A percentile compares a stretch with the other conserved stretches of the same genome.
phyloP scores from a whole-genome alignment of 306 rosid genomes.

The Parietaria judaica region DNA sequence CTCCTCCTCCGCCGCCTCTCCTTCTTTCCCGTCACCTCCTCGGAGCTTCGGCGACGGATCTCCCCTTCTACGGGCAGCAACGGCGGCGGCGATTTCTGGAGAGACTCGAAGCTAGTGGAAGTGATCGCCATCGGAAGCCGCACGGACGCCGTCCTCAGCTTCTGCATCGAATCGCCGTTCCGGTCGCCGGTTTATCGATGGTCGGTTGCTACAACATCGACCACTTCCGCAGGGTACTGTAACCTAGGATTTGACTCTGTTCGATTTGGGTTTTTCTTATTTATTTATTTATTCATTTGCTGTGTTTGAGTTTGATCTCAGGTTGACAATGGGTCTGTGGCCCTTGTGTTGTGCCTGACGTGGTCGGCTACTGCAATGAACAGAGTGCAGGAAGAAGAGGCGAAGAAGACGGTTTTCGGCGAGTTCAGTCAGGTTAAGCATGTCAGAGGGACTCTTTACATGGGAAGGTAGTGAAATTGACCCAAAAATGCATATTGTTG shows the following conservation, averaged over 20 bases:
- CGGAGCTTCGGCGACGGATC: slow-evolving; percentile 28
- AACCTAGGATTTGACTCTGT: slow-evolving; percentile 5
- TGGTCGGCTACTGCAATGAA: slow-evolving; percentile 65
- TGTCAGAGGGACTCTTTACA: slow-evolving; percentile 86
- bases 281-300: not conserved
- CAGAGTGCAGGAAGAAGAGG: slow-evolving; percentile 59
- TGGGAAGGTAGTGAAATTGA: slow-evolving; percentile 63
- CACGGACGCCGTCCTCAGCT: slow-evolving; percentile 70
- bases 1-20: slow-evolving; percentile 15
- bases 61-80: too few species aligned
- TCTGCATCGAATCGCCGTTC: slow-evolving; percentile 61
- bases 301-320: slow-evolving; percentile 21
- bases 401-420: slow-evolving; percentile 64
- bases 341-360: slow-evolving; percentile 96
- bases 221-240: slow-evolving; percentile 74
- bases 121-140: slow-evolving; percentile 79
- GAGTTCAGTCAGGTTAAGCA: slow-evolving; percentile 86
- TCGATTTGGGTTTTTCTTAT: not conserved
- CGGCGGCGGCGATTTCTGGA: too few species aligned
- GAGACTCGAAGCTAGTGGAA: slow-evolving; percentile 46
- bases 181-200: slow-evolving; percentile 16
- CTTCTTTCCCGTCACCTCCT: slow-evolving; percentile 17
- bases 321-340: slow-evolving; percentile 95
- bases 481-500: not conserved
- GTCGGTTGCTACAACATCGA: slow-evolving; percentile 87